These are phyloP conservation scores for Cardiospermum halicacabum DNA, from an alignment of 345 rosid species.

Conservation along the genomic window DNA sequence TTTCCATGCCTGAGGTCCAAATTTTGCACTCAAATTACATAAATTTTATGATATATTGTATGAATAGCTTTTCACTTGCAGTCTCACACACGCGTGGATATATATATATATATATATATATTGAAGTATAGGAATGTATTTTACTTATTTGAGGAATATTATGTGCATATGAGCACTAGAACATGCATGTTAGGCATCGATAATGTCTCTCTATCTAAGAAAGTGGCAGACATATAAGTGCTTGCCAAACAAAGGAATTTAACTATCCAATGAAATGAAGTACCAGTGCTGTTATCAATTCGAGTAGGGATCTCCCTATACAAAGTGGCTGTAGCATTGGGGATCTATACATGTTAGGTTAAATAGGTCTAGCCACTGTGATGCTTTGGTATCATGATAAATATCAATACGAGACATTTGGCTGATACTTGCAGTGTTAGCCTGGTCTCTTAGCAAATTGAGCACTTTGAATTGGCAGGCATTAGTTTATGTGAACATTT, in stretches of 20 bases:
- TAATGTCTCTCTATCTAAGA: background rate
- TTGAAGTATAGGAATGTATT: no score
- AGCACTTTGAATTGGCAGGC: background rate
- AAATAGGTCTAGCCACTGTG: background rate
- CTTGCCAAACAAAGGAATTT: background rate
- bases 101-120: no score
- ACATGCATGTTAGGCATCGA: background rate
- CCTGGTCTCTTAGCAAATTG: no score
- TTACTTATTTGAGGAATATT: no score
- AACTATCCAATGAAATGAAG: background rate
- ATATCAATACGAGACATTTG: background rate
- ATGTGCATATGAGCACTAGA: background rate
- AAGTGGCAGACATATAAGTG: background rate
- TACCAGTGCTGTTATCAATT: background rate
- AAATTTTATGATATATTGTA: background rate
- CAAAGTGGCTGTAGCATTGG: background rate
- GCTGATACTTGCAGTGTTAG: background rate
- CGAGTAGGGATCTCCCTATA: background rate
- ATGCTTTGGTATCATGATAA: background rate
- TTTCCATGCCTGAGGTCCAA: conserved; percentile 77
- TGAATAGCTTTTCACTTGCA: background rate
- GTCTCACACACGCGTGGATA: no score
- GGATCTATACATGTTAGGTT: background rate
- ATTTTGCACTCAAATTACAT: background rate
- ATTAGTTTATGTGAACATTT: background rate